phyloP scores from a whole-genome alignment of 225 moss, liverwort and hornwort species.

The Pseudisothecium myosuroides region DNA sequence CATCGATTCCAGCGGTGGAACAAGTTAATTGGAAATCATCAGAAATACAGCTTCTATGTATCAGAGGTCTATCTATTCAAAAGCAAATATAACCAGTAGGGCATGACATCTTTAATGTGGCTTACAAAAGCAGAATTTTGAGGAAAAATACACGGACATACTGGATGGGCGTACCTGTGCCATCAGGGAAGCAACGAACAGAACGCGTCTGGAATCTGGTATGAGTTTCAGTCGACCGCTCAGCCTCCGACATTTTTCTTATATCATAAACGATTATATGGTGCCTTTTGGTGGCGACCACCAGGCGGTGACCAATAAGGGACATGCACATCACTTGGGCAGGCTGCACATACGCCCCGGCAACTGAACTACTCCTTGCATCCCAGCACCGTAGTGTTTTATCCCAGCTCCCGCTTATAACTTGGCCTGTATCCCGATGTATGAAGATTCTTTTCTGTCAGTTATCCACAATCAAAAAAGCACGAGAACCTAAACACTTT shows the following conservation, averaged over 20 bases:
- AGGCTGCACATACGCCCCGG: conserved; percentile 51
- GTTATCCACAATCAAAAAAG: background rate
- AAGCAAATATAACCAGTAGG: background rate
- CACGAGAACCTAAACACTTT: background rate
- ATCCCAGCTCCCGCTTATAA: conserved; percentile 89
- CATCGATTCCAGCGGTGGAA: background rate
- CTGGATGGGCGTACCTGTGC: conserved; percentile 49
- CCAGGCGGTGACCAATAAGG: conserved; percentile 64
- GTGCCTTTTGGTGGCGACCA: conserved; percentile 62
- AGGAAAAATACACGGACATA: background rate
- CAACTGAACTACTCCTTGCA: conserved; percentile 48
- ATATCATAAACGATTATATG: conserved; percentile 73
- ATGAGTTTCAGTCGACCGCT: conserved; percentile 59
- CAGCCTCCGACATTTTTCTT: conserved; percentile 71
- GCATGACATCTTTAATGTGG: background rate
- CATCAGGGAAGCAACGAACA: conserved; percentile 82
- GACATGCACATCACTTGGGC: conserved; percentile 77
- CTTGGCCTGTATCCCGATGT: conserved; percentile 47
- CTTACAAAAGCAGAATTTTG: background rate
- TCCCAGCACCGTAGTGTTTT: conserved; percentile 93
- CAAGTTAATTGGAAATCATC: background rate
- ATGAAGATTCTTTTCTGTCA: background rate
- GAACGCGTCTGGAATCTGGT: conserved; percentile 71
- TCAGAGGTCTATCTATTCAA: background rate
- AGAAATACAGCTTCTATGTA: background rate